Evolutionary conservation across 305 asterid species (phyloP).

Genomic region (Solanum aculeatissimum): DNA sequence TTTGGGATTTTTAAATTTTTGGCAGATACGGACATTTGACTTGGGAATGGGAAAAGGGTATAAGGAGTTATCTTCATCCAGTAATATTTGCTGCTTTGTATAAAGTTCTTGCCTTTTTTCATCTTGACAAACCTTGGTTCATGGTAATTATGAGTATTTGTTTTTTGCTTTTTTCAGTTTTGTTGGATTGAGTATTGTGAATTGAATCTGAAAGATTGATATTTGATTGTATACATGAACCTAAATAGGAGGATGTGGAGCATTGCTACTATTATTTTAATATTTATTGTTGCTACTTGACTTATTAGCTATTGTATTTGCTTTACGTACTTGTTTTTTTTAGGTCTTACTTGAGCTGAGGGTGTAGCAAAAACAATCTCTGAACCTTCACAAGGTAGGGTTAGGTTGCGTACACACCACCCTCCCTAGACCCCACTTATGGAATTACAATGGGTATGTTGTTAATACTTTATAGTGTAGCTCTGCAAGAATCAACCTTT

Average conservation of each 20-base stretch:
- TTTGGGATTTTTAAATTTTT: neutral
- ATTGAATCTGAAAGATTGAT: neutral
- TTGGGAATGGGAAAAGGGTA: conserved; percentile 92
- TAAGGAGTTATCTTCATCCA: conserved; percentile 91
- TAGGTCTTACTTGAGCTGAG: too few species aligned
- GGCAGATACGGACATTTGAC: conserved; percentile 91
- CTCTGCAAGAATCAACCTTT: neutral
- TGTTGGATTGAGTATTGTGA: neutral
- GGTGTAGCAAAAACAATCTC: too few species aligned
- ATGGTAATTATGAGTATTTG: conserved; percentile 42
- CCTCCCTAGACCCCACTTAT: too few species aligned
- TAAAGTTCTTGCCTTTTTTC: conserved; percentile 55
- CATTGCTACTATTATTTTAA: too few species aligned
- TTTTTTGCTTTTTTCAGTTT: neutral
- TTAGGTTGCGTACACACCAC: too few species aligned
- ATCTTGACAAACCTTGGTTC: conserved; percentile 70
- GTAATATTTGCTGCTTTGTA: conserved; percentile 67
- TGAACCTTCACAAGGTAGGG: too few species aligned
- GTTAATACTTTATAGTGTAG: neutral
- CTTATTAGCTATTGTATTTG: too few species aligned
- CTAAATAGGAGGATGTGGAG: too few species aligned
- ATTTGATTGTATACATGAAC: neutral
- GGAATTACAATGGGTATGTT: too few species aligned
- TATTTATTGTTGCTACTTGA: too few species aligned
- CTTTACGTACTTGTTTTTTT: too few species aligned